phyloP scores from a whole-genome alignment of 768 basidiomycete species.

The Suillus cothurnatus region DNA sequence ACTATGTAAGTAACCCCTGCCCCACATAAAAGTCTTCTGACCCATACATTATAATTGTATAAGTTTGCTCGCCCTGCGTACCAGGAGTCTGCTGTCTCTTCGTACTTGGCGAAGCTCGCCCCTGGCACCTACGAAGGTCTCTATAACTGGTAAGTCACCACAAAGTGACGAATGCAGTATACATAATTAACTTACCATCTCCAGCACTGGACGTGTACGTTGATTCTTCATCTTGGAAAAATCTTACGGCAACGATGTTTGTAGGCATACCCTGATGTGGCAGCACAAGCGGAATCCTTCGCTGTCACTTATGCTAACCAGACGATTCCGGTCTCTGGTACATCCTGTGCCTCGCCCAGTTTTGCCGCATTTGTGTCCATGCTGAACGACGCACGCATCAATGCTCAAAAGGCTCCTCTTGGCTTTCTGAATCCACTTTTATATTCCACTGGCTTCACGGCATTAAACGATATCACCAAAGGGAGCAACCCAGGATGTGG shows the following conservation, averaged over 20 bases:
- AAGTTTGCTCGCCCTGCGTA: conserved; percentile 59
- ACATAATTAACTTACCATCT: conserved; percentile 5
- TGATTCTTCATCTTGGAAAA: neutral
- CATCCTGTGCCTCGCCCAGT: conserved; percentile 65
- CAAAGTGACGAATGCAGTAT: neutral
- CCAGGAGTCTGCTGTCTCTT: conserved; percentile 47
- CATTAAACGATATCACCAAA: conserved; percentile 58
- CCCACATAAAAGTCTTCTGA: neutral
- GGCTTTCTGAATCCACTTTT: conserved; percentile 71
- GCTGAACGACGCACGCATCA: conserved; percentile 63
- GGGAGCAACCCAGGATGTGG: conserved; percentile 65
- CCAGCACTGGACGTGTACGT: conserved; percentile 58
- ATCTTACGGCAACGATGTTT: neutral
- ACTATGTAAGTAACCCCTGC: conserved; percentile 46
- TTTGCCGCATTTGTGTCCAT: conserved; percentile 67
- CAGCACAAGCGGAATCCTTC: conserved; percentile 58
- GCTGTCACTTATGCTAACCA: conserved; percentile 46
- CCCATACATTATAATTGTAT: neutral
- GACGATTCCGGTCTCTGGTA: conserved; percentile 52
- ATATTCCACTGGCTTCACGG: conserved; percentile 38
- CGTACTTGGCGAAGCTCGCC: conserved; percentile 48
- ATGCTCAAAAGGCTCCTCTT: conserved; percentile 43
- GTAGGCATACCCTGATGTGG: conserved; percentile 66
- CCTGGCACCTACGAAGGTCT: conserved; percentile 56
- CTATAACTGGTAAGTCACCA: conserved; percentile 53